Conservation (phyloP, 345 rosid species). For the Syzygium aromaticum region DNA sequence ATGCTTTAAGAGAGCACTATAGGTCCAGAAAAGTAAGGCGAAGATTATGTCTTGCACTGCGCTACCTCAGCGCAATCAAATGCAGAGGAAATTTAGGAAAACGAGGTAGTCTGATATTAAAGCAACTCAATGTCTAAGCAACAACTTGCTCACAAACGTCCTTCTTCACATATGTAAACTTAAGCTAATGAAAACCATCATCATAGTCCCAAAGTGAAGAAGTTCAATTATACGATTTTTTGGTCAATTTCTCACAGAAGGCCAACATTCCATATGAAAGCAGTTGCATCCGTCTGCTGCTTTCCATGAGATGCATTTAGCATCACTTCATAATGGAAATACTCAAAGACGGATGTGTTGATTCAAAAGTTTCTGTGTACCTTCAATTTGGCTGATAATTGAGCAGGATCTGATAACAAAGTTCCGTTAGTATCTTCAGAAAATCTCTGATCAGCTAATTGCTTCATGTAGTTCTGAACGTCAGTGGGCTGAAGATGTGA, state of each 20-base stretch:
- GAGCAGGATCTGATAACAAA: neutral
- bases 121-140: neutral
- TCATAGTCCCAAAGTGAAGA: neutral
- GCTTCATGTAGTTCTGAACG: conserved; percentile 61
- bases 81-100: neutral
- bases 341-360: neutral
- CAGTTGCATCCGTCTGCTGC: neutral
- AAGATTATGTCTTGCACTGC: neutral
- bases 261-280: neutral
- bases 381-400: conserved; percentile 23
- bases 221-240: neutral
- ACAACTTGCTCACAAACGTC: neutral
- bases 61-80: neutral
- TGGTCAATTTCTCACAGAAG: neutral
- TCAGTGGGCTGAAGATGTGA: conserved; percentile 49
- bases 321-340: neutral
- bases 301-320: neutral
- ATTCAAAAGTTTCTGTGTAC: conserved; percentile 16
- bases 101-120: neutral
- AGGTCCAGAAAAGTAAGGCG: neutral
- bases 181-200: neutral
- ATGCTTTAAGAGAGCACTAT: neutral
- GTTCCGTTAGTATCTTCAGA: conserved; percentile 16
- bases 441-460: conserved; percentile 53
- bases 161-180: neutral